Evolutionary conservation across 1,284 basidiomycete species (phyloP).

Genomic region (Bondarzewia mesenterica): DNA sequence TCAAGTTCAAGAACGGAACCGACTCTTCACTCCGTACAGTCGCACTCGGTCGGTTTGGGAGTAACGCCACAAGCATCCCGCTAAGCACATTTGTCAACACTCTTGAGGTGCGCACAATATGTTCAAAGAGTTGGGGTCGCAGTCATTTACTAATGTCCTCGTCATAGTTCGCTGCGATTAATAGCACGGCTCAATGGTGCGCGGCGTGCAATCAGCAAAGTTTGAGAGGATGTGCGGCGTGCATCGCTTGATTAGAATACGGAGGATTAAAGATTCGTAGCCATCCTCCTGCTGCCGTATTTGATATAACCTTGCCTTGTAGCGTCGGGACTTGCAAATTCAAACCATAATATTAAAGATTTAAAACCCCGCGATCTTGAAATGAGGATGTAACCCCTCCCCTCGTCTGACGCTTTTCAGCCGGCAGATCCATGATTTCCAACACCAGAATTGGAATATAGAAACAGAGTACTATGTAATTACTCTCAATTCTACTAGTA

Average conservation of each 20-base stretch:
- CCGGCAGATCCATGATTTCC: no score
- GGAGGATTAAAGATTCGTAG: no score
- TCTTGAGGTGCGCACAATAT: constrained; percentile 21
- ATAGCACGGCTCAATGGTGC: constrained; percentile 29
- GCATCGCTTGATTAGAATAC: not conserved
- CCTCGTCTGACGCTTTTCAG: no score
- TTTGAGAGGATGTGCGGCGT: not conserved
- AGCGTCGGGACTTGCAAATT: no score
- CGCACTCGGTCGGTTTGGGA: constrained; percentile 10
- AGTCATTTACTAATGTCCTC: not conserved
- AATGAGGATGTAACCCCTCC: no score
- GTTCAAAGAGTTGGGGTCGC: not conserved
- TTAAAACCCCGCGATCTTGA: no score
- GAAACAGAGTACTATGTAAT: no score
- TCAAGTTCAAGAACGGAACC: constrained; percentile 47
- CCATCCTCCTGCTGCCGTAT: no score
- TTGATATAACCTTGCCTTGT: no score
- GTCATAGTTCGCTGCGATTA: constrained; percentile 22
- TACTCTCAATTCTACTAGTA: no score
- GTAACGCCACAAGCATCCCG: constrained; percentile 16
- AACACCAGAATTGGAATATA: no score
- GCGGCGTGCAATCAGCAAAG: constrained; percentile 17
- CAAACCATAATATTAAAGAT: no score
- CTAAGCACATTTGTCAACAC: constrained; percentile 25
- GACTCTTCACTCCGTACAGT: constrained; percentile 17